Percentiles rank a stretch among this genome's conserved stretches.
phyloP scores from a whole-genome alignment of 2,329 filamentous ascomycete species.

The Colletotrichum tamarilloi region DNA sequence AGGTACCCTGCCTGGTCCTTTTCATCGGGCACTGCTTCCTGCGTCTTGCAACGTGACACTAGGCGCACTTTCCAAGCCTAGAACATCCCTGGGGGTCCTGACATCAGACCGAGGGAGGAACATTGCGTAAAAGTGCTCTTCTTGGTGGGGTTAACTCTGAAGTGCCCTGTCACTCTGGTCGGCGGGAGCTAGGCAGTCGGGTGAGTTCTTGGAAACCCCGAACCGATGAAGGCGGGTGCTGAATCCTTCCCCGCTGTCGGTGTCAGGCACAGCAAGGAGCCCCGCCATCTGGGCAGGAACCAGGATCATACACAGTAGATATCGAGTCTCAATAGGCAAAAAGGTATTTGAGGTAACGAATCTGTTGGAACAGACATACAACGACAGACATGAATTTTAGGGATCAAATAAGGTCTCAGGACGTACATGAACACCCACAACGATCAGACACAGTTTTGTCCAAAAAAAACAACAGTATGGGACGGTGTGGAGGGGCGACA shows the following conservation, averaged over 20 bases:
- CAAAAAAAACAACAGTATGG: not conserved
- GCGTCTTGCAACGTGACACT: not conserved
- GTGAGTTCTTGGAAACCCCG: constrained; percentile 9
- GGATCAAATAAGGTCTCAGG: not conserved
- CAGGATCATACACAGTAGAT: not conserved
- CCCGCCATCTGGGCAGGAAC: constrained; percentile 6
- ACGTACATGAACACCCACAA: too few species aligned
- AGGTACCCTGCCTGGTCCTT: not conserved
- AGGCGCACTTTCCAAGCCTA: constrained; percentile 10
- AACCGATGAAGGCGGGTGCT: not conserved
- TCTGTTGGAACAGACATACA: not conserved
- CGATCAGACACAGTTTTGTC: not conserved
- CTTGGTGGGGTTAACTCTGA: constrained; percentile 15
- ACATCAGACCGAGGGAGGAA: constrained; percentile 29
- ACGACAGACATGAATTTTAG: too few species aligned
- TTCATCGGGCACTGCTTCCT: not conserved
- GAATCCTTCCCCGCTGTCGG: constrained; percentile 8
- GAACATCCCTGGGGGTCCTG: constrained; percentile 14
- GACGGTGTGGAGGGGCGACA: not conserved
- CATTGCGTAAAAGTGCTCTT: not conserved
- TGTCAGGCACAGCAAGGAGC: constrained; percentile 19
- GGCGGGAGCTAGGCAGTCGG: constrained; percentile 19
- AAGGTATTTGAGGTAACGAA: not conserved
- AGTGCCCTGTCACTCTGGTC: not conserved
- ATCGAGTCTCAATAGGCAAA: not conserved